Conservation (phyloP, 768 basidiomycete species). For the Trametes maxima region DNA sequence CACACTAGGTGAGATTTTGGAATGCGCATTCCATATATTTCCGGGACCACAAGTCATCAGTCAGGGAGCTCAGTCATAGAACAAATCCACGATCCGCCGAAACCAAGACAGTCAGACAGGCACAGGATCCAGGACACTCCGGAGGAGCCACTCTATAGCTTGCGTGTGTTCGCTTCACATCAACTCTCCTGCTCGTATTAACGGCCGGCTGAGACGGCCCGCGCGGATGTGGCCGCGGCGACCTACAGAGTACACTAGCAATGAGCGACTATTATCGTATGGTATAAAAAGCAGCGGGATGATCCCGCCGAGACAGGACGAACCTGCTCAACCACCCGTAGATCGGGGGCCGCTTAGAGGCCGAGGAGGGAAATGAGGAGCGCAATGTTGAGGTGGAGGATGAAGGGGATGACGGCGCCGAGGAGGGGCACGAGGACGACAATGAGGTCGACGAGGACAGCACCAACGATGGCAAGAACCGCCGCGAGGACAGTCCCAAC, state of each 20-base stretch:
- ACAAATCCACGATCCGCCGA: neutral
- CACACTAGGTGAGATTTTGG: neutral
- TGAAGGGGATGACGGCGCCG: conserved; percentile 21
- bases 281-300: neutral
- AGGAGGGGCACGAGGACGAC: conserved; percentile 29
- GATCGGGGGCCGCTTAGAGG: conserved; percentile 15
- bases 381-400: conserved; percentile 29
- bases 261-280: neutral
- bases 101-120: neutral
- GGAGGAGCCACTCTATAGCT: neutral
- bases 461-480: conserved; percentile 27
- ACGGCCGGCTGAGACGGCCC: conserved; percentile 2
- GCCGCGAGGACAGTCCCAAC: conserved; percentile 28
- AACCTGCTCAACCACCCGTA: neutral
- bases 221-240: conserved; percentile 14
- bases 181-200: conserved; percentile 11
- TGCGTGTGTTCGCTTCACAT: neutral
- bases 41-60: neutral
- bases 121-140: neutral
- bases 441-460: conserved; percentile 30
- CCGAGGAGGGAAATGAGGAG: conserved; percentile 30
- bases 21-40: conserved; percentile 11
- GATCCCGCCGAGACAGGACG: neutral
- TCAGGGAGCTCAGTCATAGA: neutral
- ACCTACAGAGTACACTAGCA: conserved; percentile 12